A percentile compares a stretch with the other conserved stretches of the same genome.
Evolutionary conservation across 768 basidiomycete species (phyloP).

Genomic region (Mycena albidolilacea): DNA sequence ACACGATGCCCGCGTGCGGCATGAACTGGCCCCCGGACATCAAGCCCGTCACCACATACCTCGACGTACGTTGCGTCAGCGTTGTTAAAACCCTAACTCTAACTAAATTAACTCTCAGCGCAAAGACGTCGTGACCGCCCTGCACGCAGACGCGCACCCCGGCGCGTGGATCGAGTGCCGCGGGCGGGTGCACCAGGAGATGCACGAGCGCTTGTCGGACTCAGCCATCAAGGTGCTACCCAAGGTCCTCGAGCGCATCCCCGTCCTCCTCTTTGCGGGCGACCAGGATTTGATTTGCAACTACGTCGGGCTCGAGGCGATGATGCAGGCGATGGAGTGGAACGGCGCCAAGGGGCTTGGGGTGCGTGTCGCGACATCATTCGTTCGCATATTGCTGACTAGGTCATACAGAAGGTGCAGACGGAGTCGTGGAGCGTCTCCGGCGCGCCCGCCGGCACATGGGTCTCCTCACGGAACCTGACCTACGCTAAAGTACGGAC

Average conservation of each 20-base stretch:
- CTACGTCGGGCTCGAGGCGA: slow-evolving; percentile 89
- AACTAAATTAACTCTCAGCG: slow-evolving; percentile 64
- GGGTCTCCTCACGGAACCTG: slow-evolving; percentile 91
- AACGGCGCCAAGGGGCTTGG: slow-evolving; percentile 87
- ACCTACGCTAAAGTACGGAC: slow-evolving; percentile 88
- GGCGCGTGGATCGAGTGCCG: slow-evolving; percentile 93
- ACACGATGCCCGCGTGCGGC: slow-evolving; percentile 89
- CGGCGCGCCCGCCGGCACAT: slow-evolving; percentile 86
- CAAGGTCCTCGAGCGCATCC: slow-evolving; percentile 81
- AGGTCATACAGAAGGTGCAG: slow-evolving; percentile 66
- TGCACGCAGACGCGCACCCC: slow-evolving; percentile 86
- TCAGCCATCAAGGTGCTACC: slow-evolving; percentile 87
- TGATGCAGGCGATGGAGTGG: slow-evolving; percentile 90
- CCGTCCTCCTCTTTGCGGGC: slow-evolving; percentile 93
- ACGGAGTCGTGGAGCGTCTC: slow-evolving; percentile 85
- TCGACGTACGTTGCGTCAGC: slow-evolving; percentile 74
- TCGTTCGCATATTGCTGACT: background rate
- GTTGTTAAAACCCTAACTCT: background rate
- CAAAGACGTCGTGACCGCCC: slow-evolving; percentile 81
- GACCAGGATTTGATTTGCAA: slow-evolving; percentile 99
- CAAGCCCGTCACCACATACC: slow-evolving; percentile 78
- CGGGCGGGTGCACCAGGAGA: slow-evolving; percentile 71
- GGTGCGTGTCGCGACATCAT: slow-evolving; percentile 61
- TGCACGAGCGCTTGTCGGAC: slow-evolving; percentile 68
- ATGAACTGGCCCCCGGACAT: slow-evolving; percentile 99